Evolutionary conservation across 306 rosid genomes (phyloP).

Genomic region (Ochetophila trinervis): DNA sequence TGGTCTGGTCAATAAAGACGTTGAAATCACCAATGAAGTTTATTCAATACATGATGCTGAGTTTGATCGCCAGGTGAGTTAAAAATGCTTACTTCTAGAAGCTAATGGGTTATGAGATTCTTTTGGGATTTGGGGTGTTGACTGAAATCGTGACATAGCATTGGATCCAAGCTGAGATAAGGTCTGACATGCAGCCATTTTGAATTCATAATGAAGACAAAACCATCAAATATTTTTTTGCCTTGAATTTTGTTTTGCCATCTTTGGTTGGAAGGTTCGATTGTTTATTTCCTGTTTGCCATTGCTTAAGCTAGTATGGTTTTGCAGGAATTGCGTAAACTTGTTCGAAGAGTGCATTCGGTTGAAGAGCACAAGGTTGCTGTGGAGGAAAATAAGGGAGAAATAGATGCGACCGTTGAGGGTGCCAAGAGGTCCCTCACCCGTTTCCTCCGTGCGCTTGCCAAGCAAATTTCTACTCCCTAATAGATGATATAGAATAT

Average conservation of each 20-base stretch:
- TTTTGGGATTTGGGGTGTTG: no score
- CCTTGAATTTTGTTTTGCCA: background rate
- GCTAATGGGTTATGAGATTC: no score
- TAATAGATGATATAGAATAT: constrained; percentile 7
- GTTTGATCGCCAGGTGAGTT: constrained; percentile 83
- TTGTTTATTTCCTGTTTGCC: constrained; percentile 3
- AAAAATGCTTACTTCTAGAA: background rate
- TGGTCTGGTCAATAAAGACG: constrained; percentile 68
- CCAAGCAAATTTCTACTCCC: constrained; percentile 46
- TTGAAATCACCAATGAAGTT: constrained; percentile 66
- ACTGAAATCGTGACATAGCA: no score
- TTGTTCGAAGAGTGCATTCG: constrained; percentile 57
- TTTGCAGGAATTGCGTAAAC: constrained; percentile 78
- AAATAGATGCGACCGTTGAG: constrained; percentile 31
- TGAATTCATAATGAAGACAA: no score
- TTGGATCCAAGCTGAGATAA: no score
- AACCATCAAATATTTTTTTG: background rate
- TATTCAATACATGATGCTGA: constrained; percentile 76
- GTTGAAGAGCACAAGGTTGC: constrained; percentile 38
- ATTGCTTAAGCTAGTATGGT: constrained; percentile 12
- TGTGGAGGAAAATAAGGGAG: constrained; percentile 45
- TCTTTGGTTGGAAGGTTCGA: background rate
- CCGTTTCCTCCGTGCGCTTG: constrained; percentile 60
- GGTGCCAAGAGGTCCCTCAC: constrained; percentile 61
- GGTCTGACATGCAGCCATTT: no score